Conservation (phyloP, 352 stramenopile species). For the Plasmopara viticola region DNA sequence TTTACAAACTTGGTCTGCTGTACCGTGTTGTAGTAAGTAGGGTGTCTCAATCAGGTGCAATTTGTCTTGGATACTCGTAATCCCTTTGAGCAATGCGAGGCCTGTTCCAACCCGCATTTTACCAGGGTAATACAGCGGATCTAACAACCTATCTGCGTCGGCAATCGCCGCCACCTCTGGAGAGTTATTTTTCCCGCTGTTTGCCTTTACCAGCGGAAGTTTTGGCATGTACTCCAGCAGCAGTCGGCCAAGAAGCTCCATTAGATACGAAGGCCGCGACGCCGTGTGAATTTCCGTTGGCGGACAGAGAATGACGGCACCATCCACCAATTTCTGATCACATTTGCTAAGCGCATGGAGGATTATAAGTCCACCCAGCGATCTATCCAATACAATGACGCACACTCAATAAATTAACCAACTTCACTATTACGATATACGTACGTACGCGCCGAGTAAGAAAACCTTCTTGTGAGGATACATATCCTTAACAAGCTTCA, state of each 20-base stretch:
- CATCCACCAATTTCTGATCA: constrained; percentile 45
- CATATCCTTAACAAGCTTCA: constrained; percentile 47
- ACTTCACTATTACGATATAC: not conserved
- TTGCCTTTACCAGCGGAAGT: constrained; percentile 49
- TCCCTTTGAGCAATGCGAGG: constrained; percentile 57
- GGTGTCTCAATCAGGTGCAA: constrained; percentile 54
- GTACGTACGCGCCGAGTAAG: constrained; percentile 52
- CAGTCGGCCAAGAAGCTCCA: constrained; percentile 47
- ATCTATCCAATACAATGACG: constrained; percentile 28
- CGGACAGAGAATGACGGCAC: constrained; percentile 63
- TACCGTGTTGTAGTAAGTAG: constrained; percentile 75
- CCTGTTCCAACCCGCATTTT: constrained; percentile 68
- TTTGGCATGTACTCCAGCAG: constrained; percentile 56
- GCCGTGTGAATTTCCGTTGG: constrained; percentile 60
- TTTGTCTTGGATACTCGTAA: constrained; percentile 49
- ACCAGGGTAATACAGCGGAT: constrained; percentile 72
- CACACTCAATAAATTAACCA: not conserved
- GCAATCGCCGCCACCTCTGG: constrained; percentile 47
- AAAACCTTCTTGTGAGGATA: constrained; percentile 69
- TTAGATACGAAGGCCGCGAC: constrained; percentile 35
- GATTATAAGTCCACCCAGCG: constrained; percentile 60
- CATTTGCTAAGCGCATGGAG: constrained; percentile 50
- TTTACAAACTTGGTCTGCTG: constrained; percentile 59
- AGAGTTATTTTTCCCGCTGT: constrained; percentile 58
- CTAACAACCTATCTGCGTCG: constrained; percentile 44